phyloP scores from a whole-genome alignment of 1,284 basidiomycete genomes.

The Apiotrichum veenhuisii region DNA sequence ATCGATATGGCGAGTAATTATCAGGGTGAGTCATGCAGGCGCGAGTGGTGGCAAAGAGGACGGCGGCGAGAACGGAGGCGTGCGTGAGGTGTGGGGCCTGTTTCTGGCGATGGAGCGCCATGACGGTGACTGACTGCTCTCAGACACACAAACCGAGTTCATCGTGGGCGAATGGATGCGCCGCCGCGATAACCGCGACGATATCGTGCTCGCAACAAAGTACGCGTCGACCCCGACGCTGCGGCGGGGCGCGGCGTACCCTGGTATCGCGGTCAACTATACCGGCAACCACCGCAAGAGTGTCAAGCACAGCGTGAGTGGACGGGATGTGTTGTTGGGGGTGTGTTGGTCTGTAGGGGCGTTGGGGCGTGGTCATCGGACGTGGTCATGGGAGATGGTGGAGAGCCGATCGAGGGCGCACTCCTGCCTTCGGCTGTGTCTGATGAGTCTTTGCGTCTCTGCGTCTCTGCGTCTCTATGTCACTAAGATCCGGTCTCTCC shows the following conservation, averaged over 20 bases:
- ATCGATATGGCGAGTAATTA: conserved; percentile 49
- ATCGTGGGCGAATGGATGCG: conserved; percentile 52
- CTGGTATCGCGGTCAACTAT: conserved; percentile 38
- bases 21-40: conserved; percentile 21
- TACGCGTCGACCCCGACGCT: conserved; percentile 32
- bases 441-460: no score
- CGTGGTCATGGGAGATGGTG: no score
- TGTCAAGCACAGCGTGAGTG: conserved; percentile 21
- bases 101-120: no score
- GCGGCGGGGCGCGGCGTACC: conserved; percentile 27
- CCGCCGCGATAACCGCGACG: conserved; percentile 31
- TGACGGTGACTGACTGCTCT: no score
- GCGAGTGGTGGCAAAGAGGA: background rate
- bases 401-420: no score
- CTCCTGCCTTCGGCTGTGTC: no score
- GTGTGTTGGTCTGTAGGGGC: no score
- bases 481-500: no score
- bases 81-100: no score
- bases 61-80: background rate
- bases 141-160: conserved; percentile 33
- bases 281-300: conserved; percentile 43
- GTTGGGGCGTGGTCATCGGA: no score
- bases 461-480: no score
- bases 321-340: no score
- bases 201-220: conserved; percentile 34